These are phyloP conservation scores for Tetrastigma voinierianum DNA, from an alignment of 164 flowering plant genomes.

Conservation along the genomic window DNA sequence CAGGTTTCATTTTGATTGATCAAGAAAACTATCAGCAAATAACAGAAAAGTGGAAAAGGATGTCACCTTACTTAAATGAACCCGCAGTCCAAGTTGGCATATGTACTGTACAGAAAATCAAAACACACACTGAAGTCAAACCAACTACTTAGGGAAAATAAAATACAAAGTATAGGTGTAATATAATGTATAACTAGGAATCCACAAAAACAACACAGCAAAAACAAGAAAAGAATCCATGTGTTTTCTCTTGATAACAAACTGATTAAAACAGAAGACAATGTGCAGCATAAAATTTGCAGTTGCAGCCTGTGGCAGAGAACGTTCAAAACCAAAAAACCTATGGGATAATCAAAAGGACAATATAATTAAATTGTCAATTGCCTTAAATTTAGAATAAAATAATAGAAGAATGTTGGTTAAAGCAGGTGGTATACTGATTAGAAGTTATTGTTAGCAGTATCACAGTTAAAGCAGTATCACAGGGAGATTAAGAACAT, in stretches of 20 bases:
- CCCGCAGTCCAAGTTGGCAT: slow-evolving; percentile 48
- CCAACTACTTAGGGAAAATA: neutral
- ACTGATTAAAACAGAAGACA: too few relatives aligned
- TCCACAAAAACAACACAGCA: neutral
- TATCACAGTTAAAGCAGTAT: too few relatives aligned
- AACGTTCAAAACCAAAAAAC: neutral
- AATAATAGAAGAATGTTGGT: neutral
- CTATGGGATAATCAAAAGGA: neutral
- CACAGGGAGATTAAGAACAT: too few relatives aligned
- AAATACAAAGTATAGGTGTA: neutral
- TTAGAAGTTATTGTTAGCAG: too few relatives aligned
- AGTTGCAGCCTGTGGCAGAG: neutral
- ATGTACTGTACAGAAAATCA: slow-evolving; percentile 46
- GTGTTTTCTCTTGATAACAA: too few relatives aligned
- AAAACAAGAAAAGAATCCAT: neutral
- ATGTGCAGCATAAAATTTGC: too few relatives aligned
- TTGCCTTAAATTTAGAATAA: neutral
- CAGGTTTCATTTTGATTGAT: too few relatives aligned
- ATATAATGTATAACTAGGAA: neutral
- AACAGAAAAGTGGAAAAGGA: neutral
- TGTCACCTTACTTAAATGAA: slow-evolving; percentile 47
- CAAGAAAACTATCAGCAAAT: too few relatives aligned
- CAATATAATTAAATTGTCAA: neutral
- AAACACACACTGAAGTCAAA: slow-evolving; percentile 1
- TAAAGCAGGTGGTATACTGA: too few relatives aligned